Percentiles rank a stretch among this genome's conserved stretches.
These are phyloP conservation scores for Coemansia sp. DNA, from an alignment of 192 early-diverging fungal species.

Conservation along the genomic window DNA sequence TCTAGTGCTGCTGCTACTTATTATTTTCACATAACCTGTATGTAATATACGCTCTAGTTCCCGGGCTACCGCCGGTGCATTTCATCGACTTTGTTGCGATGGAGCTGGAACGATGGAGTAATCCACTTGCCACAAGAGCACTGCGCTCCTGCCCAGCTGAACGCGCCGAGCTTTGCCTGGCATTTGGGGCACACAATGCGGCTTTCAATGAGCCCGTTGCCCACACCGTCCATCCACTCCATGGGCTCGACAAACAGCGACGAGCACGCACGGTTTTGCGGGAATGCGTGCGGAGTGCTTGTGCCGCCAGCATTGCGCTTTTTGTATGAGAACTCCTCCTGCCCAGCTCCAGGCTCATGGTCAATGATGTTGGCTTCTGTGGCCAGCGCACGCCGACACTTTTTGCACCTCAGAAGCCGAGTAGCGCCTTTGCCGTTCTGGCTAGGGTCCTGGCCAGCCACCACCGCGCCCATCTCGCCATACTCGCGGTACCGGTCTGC, in stretches of 20 bases:
- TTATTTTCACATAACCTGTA: slow-evolving; percentile 41
- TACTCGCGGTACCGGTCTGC: slow-evolving; percentile 57
- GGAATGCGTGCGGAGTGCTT: slow-evolving; percentile 46
- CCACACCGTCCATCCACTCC: slow-evolving; percentile 73
- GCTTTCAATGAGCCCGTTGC: slow-evolving; percentile 61
- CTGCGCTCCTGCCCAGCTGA: slow-evolving; percentile 71
- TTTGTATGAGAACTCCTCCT: slow-evolving; percentile 68
- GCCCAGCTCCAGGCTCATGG: slow-evolving; percentile 69
- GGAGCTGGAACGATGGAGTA: slow-evolving; percentile 75
- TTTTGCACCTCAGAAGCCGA: slow-evolving; percentile 55
- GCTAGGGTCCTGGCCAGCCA: slow-evolving; percentile 56
- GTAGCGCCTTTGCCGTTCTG: neutral
- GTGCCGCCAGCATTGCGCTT: slow-evolving; percentile 60
- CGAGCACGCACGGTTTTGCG: slow-evolving; percentile 59
- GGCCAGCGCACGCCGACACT: slow-evolving; percentile 62
- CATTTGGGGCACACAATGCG: slow-evolving; percentile 79
- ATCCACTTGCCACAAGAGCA: slow-evolving; percentile 83
- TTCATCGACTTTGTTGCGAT: slow-evolving; percentile 72
- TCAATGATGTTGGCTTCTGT: slow-evolving; percentile 63
- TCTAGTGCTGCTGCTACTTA: slow-evolving; percentile 44
- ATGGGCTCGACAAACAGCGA: slow-evolving; percentile 81
- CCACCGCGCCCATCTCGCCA: slow-evolving; percentile 59
- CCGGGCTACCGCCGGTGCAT: slow-evolving; percentile 19
- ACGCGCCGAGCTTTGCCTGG: slow-evolving; percentile 72
- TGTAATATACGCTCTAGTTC: too few relatives aligned